phyloP scores from a whole-genome alignment of 805 yeast species.

The Pichia paraexigua region DNA sequence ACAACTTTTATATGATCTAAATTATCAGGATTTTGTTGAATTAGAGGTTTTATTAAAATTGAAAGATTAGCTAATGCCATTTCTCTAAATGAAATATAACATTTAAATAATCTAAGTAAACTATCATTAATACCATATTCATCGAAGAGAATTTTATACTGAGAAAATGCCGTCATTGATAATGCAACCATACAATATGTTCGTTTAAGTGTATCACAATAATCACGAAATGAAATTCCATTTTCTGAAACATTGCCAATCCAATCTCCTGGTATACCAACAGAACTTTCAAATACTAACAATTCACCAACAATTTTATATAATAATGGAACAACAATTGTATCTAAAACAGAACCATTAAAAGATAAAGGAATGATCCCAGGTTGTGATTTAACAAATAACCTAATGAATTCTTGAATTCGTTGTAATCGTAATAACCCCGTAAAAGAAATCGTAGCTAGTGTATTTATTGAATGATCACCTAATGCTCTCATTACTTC shows the following conservation, averaged over 20 bases:
- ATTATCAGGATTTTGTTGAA: background rate
- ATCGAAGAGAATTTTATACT: slow-evolving; percentile 19
- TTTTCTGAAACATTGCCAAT: slow-evolving; percentile 1
- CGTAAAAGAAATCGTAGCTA: slow-evolving; percentile 13
- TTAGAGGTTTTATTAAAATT: slow-evolving; percentile 15
- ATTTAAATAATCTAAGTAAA: slow-evolving; percentile 16
- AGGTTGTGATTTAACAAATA: slow-evolving; percentile 19
- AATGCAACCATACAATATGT: slow-evolving; percentile 21
- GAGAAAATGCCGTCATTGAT: slow-evolving; percentile 20
- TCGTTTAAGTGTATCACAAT: slow-evolving; percentile 18
- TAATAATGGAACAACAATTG: slow-evolving; percentile 18
- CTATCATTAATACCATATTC: slow-evolving; percentile 23
- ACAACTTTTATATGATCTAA: slow-evolving; percentile 4
- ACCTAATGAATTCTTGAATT: slow-evolving; percentile 18
- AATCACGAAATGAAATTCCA: slow-evolving; percentile 13
- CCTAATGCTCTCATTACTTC: slow-evolving; percentile 16
- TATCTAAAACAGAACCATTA: slow-evolving; percentile 20
- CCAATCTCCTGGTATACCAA: slow-evolving; percentile 9
- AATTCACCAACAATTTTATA: slow-evolving; percentile 22
- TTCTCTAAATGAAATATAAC: slow-evolving; percentile 23
- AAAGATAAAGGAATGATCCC: slow-evolving; percentile 16
- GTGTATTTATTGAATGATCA: slow-evolving; percentile 2
- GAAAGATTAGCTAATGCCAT: slow-evolving; percentile 17
- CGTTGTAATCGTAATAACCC: slow-evolving; percentile 14
- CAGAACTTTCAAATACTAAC: slow-evolving; percentile 12